Percentiles rank a stretch among this genome's conserved stretches.
phyloP scores from a whole-genome alignment of 129 eudicot genomes.

The Pseudognaphalium luteoalbum region DNA sequence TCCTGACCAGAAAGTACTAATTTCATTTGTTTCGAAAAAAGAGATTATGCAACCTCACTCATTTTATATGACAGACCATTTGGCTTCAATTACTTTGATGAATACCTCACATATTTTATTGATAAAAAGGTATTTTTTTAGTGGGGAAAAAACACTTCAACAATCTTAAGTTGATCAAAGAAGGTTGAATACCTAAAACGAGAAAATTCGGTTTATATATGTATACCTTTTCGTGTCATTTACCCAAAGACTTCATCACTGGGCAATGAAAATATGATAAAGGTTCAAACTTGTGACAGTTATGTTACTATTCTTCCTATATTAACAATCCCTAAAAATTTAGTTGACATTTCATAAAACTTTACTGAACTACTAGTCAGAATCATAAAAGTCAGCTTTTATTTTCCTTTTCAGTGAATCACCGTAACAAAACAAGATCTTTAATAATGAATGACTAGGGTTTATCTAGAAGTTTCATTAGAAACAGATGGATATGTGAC shows the following conservation, averaged over 20 bases:
- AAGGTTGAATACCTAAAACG: too few relatives aligned
- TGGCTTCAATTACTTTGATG: not conserved
- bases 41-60: not conserved
- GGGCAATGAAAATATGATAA: not conserved
- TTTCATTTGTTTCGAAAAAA: not conserved
- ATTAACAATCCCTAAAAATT: too few relatives aligned
- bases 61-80: not conserved
- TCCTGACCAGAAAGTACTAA: too few relatives aligned
- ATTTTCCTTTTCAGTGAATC: not conserved
- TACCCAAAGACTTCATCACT: not conserved
- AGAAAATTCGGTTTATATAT: not conserved
- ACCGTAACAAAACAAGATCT: not conserved
- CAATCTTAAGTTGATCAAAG: not conserved
- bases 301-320: not conserved
- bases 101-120: too few relatives aligned
- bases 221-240: not conserved
- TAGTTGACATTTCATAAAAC: too few relatives aligned
- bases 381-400: too few relatives aligned
- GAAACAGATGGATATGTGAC: slow-evolving; percentile 16
- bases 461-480: not conserved
- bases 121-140: too few relatives aligned
- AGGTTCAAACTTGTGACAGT: not conserved
- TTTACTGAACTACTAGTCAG: too few relatives aligned
- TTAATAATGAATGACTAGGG: not conserved
- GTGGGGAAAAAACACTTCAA: too few relatives aligned